Conservation (phyloP, 768 basidiomycete genomes). For the Russula abietina region DNA sequence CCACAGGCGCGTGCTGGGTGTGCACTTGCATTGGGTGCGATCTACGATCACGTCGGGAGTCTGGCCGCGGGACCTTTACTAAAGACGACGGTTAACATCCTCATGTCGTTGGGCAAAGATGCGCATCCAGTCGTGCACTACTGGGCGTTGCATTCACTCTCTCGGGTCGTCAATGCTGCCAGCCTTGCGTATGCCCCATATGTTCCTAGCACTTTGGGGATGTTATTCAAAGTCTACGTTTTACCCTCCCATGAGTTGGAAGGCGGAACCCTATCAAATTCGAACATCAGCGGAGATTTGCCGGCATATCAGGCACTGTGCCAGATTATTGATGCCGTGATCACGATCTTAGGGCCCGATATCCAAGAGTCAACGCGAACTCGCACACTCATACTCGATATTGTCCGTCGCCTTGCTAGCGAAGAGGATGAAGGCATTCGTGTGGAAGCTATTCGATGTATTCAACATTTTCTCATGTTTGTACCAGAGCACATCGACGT, state of each 20-base stretch:
- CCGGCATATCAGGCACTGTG: conserved; percentile 91
- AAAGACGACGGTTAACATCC: conserved; percentile 91
- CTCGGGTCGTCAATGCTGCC: conserved; percentile 84
- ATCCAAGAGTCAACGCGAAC: conserved; percentile 82
- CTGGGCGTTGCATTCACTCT: conserved; percentile 82
- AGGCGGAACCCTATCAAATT: conserved; percentile 75
- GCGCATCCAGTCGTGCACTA: conserved; percentile 96
- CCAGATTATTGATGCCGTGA: conserved; percentile 86
- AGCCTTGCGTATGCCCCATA: conserved; percentile 88
- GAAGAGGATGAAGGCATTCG: conserved; percentile 85
- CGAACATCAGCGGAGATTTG: conserved; percentile 83
- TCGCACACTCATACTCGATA: conserved; percentile 72
- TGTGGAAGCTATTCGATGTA: conserved; percentile 92
- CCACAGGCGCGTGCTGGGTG: conserved; percentile 91
- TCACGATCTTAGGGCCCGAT: conserved; percentile 92
- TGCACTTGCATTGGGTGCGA: conserved; percentile 84
- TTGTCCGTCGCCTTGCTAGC: conserved; percentile 77
- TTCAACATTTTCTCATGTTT: conserved; percentile 97
- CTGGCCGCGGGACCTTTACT: conserved; percentile 91
- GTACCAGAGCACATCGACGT: conserved; percentile 79
- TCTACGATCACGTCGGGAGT: conserved; percentile 88
- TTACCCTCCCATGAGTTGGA: conserved; percentile 89
- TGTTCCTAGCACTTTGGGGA: conserved; percentile 80
- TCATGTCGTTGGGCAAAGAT: conserved; percentile 92
- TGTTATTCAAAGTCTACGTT: conserved; percentile 85